Evolutionary conservation across 257 asterid genomes (phyloP), one percentile per base, ranked within the genome.

Genomic region (Ophiorrhiza pumila): DNA sequence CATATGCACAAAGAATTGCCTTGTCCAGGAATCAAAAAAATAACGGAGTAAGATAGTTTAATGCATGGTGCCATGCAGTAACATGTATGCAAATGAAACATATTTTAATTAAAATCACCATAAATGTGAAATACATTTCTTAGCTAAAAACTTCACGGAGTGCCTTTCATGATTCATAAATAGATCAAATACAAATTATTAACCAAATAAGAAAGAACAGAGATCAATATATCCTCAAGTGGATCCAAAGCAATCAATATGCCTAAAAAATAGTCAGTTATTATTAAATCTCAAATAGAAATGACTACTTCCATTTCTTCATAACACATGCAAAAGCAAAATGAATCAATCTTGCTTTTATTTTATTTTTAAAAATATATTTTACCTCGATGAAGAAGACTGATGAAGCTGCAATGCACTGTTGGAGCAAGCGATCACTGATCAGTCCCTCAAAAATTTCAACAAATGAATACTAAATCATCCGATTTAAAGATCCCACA

Each of bases 301-400:
- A 45, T 45, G 10, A 1, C 32, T 15, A 55, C 23, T 55, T 55
- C 23, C 15, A 22, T 55, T 7, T 31, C n/a, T 23, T n/a, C 23
- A 29, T 55, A n/a, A 29, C 1, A n/a, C n/a, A n/a, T 20, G 11
- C n/a, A 2, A 55, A 8, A 3, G 2, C 27, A 34, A 39, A 61
- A 69, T 20, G 5, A 27, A 14, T 41, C 25, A 35, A 57, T 50
- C 14, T 22, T 5, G 49, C 49, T 20, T 49, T 34, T n/a, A 53
- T 60, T 32, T 66, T 32, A 32, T 65, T 1, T 1, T 29, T 29
- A 12, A 58, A 63, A 60, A 45, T 43, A 76, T 42, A 42, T 37
- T 55, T 59, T 83, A 87, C 88, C 89, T 81, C 61, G 52, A 70
- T 41, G 76, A 80, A 62, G 57, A 58, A 77, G 72, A 68, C 72